These are phyloP conservation scores for Trichoderma atroviride DNA, from an alignment of 2,329 filamentous ascomycete species.

Conservation along the genomic window DNA sequence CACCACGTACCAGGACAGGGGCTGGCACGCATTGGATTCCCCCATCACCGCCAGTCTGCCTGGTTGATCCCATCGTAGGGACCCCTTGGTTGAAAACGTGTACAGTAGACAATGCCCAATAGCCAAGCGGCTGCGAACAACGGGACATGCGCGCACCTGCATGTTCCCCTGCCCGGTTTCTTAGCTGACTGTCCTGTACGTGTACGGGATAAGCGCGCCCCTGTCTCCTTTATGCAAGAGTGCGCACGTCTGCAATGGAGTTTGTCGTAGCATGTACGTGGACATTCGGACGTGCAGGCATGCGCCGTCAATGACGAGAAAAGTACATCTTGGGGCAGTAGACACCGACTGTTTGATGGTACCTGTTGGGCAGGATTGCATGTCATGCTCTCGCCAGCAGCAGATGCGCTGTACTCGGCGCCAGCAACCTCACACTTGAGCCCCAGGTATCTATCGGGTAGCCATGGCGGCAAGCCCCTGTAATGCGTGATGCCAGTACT, in stretches of 20 bases:
- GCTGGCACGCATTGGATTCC: not conserved
- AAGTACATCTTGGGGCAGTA: conserved; percentile 9
- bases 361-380: conserved; percentile 15
- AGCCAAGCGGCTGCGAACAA: not conserved
- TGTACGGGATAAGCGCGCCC: not conserved
- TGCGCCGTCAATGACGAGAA: conserved; percentile 1
- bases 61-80: not conserved
- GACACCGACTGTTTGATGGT: conserved; percentile 15
- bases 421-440: conserved; percentile 5
- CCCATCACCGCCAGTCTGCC: conserved; percentile 23
- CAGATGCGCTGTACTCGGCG: not conserved
- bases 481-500: not conserved
- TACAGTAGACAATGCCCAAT: not conserved
- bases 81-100: not conserved
- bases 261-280: not conserved
- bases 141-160: not conserved
- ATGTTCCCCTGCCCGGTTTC: conserved; percentile 5
- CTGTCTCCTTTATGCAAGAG: conserved; percentile 19
- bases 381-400: not conserved
- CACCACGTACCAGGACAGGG: not conserved
- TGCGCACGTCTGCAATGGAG: conserved; percentile 1
- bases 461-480: conserved; percentile 4
- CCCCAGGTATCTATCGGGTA: conserved; percentile 6
- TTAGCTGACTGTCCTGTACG: conserved; percentile 7
- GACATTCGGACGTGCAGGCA: not conserved